Percentiles rank a stretch among this genome's conserved stretches.
These are phyloP conservation scores for Phytophthora lateralis DNA, from an alignment of 352 stramenopile genomes.

Conservation along the genomic window DNA sequence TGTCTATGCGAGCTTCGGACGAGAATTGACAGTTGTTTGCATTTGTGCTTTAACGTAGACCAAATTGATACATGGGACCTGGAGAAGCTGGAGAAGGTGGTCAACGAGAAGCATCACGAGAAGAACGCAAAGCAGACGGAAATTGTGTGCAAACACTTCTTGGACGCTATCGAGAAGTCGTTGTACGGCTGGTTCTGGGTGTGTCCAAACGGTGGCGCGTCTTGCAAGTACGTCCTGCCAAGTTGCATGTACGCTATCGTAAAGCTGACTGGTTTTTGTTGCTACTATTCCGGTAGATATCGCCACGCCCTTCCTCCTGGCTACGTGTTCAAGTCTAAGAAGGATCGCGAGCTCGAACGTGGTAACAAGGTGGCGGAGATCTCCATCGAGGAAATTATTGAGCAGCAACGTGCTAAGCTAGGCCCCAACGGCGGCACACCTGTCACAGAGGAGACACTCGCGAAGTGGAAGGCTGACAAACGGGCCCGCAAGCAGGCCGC, in stretches of 20 bases:
- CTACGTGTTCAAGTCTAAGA: slow-evolving; percentile 90
- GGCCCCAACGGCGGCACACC: slow-evolving; percentile 84
- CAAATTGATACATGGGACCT: slow-evolving; percentile 89
- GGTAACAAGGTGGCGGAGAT: slow-evolving; percentile 84
- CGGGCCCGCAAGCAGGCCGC: slow-evolving; percentile 71
- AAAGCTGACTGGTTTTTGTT: not conserved
- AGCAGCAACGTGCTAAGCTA: slow-evolving; percentile 88
- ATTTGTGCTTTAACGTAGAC: slow-evolving; percentile 37
- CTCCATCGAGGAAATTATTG: slow-evolving; percentile 92
- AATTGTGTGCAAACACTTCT: slow-evolving; percentile 91
- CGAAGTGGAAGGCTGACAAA: slow-evolving; percentile 91
- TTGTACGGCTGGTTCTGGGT: slow-evolving; percentile 93
- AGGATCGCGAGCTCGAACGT: slow-evolving; percentile 86
- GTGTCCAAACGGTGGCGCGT: slow-evolving; percentile 83
- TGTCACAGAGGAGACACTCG: slow-evolving; percentile 88
- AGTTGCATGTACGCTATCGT: not conserved
- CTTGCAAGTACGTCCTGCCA: slow-evolving; percentile 63
- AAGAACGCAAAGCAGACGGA: slow-evolving; percentile 85
- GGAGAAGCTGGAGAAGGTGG: slow-evolving; percentile 87
- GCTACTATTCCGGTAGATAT: slow-evolving; percentile 39
- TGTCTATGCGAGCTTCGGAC: not conserved
- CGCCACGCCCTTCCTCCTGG: slow-evolving; percentile 88
- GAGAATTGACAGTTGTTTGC: slow-evolving; percentile 3
- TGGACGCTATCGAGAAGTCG: slow-evolving; percentile 91
- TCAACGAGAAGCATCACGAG: slow-evolving; percentile 85